Base-by-base conservation (phyloP, 306 rosid species). In the Potentilla sterilis region DNA sequence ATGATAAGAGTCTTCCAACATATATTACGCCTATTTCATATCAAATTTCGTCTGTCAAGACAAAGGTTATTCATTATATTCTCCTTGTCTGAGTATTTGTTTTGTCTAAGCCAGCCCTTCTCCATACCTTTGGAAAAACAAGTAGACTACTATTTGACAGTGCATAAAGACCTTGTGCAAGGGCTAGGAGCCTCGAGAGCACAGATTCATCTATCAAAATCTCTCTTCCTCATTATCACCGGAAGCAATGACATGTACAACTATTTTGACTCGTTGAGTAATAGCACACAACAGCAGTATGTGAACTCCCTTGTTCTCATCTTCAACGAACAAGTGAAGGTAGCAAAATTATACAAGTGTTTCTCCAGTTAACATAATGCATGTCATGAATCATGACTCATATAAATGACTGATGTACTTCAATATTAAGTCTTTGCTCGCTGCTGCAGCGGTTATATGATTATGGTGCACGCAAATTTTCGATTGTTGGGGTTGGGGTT, bases 161-260 rank as follows among this genome's bases (percentile, higher is more conserved):
- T 84, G 48, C 59, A 74, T 40, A 72, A 74, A 22, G 67, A 76
- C 28, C 42, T 88, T 80, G 79, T 62, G 68, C 72, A 71, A 64
- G 64, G 79, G 81, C 49, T 83, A 6, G 91, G 81, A 52, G 46
- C 76, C n/a, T 37, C 75, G 2, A 77, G 22, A 7, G 84, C 91
- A 37, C 64, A 77, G 16, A 46, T 47, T 0, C 93, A 78, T 54
- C 72, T 90, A 5, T 87, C 97, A 34, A 86, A 85, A 69, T 94
- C 93, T 41, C 83, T 92, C n/a, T 84, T 90, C 43, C 9, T 47
- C 32, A 35, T 86, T 49, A 85, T 83, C 44, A 94, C 87, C 37
- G 98, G 97, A 43, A 83, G 97, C 85, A 94, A 94, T 21, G 97
- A 94, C 82, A 73, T 94, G 11, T 88, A 84, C n/a, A 82, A 85